Percentiles rank a stretch among this genome's conserved stretches.
Conservation (phyloP, 1,284 basidiomycete species). For the Irpex sp. region DNA sequence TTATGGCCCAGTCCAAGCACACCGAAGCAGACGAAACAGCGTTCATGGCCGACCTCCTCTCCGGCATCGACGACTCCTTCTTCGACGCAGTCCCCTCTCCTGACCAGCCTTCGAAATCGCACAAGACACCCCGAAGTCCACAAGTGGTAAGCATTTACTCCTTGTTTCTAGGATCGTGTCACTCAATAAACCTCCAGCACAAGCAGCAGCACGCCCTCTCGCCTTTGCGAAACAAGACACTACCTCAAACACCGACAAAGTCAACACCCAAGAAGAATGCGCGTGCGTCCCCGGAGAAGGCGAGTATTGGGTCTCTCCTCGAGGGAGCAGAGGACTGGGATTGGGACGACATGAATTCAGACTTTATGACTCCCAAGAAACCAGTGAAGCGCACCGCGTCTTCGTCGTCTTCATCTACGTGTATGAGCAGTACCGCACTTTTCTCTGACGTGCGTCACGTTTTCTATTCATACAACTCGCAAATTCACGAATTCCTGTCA, state of each 20-base stretch:
- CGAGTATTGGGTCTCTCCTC: slow-evolving; percentile 27
- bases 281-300: slow-evolving; percentile 10
- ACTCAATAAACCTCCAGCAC: too few species aligned
- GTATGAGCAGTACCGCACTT: not conserved
- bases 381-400: not conserved
- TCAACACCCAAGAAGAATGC: not conserved
- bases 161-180: too few species aligned
- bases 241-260: not conserved
- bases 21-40: slow-evolving; percentile 35
- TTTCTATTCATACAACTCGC: too few species aligned
- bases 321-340: slow-evolving; percentile 48
- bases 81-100: slow-evolving; percentile 42
- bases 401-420: not conserved
- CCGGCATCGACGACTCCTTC: slow-evolving; percentile 42
- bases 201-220: not conserved
- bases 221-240: not conserved
- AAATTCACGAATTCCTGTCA: too few species aligned
- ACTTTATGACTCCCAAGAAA: slow-evolving; percentile 32
- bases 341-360: slow-evolving; percentile 45
- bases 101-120: slow-evolving; percentile 23
- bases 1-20: slow-evolving; percentile 20
- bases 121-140: not conserved
- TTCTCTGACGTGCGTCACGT: not conserved
- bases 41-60: slow-evolving; percentile 46
- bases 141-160: too few species aligned